Base-by-base conservation (phyloP, 2,329 filamentous ascomycete species). In the Ophiosphaerella korrae region DNA sequence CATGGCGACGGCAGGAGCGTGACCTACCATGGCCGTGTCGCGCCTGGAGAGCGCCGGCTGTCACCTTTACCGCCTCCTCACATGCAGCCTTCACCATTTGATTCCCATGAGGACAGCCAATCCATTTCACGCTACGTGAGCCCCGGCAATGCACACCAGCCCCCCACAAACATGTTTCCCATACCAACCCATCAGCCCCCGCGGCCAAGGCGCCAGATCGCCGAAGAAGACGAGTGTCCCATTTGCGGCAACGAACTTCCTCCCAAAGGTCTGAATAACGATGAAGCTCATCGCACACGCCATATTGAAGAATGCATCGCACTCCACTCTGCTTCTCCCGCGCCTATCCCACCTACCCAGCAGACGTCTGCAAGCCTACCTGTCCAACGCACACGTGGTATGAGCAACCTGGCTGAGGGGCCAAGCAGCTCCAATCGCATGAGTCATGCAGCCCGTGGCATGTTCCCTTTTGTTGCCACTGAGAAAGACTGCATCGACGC, bases 141-240 rank as follows among this genome's bases (percentile, higher is more conserved):
- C 13, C 39, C 55, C 32, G 48, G 44, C 34, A 51, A 40, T 43
- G 51, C 36, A 5, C 50, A 52, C 23, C 48, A 53, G n/a, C 52
- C 57, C 12, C 52, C 40, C n/a, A 33, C 53, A 11, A 52, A 51
- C 35, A 64, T 63, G 43, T 60, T 61, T 32, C 52, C 58, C 13
- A 42, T 52, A 11, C 57, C 57, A 40, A 52, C 47, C 11, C 52
- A 56, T 16, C 63, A 62, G 18, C 64, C 63, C 11, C 48, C 58
- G 14, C 60, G 58, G 1, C 66, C 63, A 3, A 49, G 66, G 16
- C 60, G 64, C 18, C 62, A 71, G 45, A 68, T 79, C 11, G 60
- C 70, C 2, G 89, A 92, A 68, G 89, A 92, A 66, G 89, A 92
- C 66, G 87, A 90, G 63, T 93, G 89, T 55, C 89, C 89, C 0